phyloP scores from a whole-genome alignment of 805 yeast species.

The Yarrowia alimentaria region DNA sequence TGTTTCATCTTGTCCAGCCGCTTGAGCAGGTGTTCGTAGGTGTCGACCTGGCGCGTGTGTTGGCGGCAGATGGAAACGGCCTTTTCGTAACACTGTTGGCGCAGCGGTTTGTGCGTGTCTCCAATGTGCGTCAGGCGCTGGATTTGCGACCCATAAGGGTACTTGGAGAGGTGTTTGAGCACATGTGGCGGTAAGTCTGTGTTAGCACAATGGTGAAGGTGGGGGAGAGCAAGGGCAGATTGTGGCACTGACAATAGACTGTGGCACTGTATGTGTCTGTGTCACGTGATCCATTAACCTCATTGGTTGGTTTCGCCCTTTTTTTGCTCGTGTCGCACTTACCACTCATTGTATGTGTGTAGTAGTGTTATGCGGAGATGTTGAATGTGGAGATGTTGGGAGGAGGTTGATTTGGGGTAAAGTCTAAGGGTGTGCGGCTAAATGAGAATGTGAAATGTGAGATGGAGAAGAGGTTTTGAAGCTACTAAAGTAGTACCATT shows the following conservation, averaged over 20 bases:
- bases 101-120: constrained; percentile 7
- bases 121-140: constrained; percentile 15
- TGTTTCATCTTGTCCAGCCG: constrained; percentile 12
- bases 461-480: too few relatives aligned
- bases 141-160: constrained; percentile 9
- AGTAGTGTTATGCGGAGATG: too few relatives aligned
- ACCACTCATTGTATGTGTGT: too few relatives aligned
- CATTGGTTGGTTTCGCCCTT: too few relatives aligned
- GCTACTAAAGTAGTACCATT: too few relatives aligned
- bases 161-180: not conserved
- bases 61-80: constrained; percentile 17
- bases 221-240: not conserved
- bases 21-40: constrained; percentile 1
- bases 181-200: not conserved
- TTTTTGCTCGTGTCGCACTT: too few relatives aligned
- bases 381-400: too few relatives aligned
- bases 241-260: too few relatives aligned
- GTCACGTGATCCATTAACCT: too few relatives aligned
- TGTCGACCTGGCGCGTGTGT: not conserved
- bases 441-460: too few relatives aligned
- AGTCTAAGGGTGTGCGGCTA: too few relatives aligned
- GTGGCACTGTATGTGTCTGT: not conserved
- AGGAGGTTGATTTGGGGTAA: too few relatives aligned
- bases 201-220: not conserved
- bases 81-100: constrained; percentile 7